Evolutionary conservation across 176 grass and related monocot species (phyloP), one percentile per base, ranked within the genome.

Genomic region (Chrysopogon serrulatus): DNA sequence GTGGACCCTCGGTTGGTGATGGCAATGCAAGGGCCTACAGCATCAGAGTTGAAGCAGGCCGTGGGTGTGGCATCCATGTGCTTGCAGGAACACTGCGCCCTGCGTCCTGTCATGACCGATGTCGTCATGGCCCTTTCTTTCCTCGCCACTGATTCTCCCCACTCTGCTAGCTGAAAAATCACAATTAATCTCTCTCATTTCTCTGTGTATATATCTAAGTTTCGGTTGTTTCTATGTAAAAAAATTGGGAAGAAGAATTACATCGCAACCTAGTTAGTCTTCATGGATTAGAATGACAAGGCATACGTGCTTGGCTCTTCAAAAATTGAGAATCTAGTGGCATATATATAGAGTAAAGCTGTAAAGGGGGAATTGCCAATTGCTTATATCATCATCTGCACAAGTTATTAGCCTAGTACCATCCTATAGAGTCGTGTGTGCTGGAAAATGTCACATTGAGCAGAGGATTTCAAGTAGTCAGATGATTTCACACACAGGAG

Each of bases 61-160:
- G 78, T 93, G 13, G 91, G 85, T 0, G 88, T 93, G 27, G 85
- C 88, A 1, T 82, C 82, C 28, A 90, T 93, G 88, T 93, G 91
- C 69, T 15, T 93, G 74, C 91, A 93, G 66, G 91, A 87, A 23
- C 79, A 93, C 65, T 43, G 39, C 19, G 49, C 82, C 0, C 73
- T 90, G 8, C 79, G 91, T 1, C 91, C 91, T 3, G 61, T 86
- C 28, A 93, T 93, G 85, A 19, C 82, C 7, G 91, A 93, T 33
- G 91, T 90, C 32, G 88, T 90, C 73, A 60, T 65, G 48, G 74
- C 88, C 0, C 62, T 93, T n/a, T 48, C 78, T 60, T 88, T 83
- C 71, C 81, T 90, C n/a, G 13, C 82, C 18, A 16, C 18, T 53
- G 34, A 53, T 35, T 14, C 72, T 34, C 5, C 72, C 2, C 12